Conservation (phyloP, 1,284 basidiomycete genomes). For the Ganoderma lucidum region DNA sequence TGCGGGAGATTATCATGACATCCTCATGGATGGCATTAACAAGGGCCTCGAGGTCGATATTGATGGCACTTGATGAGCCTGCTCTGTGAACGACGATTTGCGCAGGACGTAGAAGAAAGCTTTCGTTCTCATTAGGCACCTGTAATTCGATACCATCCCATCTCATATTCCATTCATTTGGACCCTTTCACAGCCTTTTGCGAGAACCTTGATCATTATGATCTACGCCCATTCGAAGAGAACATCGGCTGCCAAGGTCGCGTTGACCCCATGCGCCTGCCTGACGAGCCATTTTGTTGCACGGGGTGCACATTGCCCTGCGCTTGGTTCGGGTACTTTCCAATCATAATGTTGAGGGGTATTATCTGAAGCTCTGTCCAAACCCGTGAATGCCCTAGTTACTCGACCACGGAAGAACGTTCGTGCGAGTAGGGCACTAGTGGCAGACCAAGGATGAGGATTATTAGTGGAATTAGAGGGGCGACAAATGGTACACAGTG, state of each 20-base stretch:
- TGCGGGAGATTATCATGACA: conserved; percentile 64
- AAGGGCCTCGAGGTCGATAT: conserved; percentile 21
- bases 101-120: neutral
- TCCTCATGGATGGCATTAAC: conserved; percentile 61
- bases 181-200: neutral
- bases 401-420: neutral
- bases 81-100: neutral
- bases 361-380: too few species aligned
- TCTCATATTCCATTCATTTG: neutral
- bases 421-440: neutral
- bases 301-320: neutral
- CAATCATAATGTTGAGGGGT: neutral
- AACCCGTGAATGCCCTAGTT: neutral
- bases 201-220: too few species aligned
- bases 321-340: neutral
- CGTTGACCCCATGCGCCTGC: neutral
- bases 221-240: too few species aligned
- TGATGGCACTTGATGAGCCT: conserved; percentile 22
- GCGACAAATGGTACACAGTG: conserved; percentile 13
- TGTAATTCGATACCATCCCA: neutral
- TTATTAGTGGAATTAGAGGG: conserved; percentile 20
- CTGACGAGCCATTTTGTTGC: neutral
- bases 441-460: neutral
- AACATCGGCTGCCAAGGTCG: neutral
- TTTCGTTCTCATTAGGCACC: neutral